A percentile compares a stretch with the other conserved stretches of the same genome.
These are phyloP conservation scores for Mallotus japonicus DNA, from an alignment of 441 rosid genomes.

Conservation along the genomic window DNA sequence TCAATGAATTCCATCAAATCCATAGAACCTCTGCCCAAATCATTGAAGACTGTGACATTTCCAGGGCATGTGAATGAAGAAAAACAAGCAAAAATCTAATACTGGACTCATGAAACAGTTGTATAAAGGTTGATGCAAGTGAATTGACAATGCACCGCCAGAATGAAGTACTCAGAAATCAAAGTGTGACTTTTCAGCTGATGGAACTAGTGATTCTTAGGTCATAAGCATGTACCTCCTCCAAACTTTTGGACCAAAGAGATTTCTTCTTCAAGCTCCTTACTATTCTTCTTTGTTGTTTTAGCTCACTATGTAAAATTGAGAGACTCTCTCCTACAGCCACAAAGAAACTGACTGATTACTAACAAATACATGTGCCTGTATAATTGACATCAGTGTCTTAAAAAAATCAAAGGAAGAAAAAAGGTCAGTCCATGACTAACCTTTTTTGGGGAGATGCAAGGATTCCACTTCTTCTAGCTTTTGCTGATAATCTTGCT, in stretches of 20 bases:
- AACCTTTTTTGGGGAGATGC: conserved; percentile 74
- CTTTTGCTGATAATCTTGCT: conserved; percentile 64
- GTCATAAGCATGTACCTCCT: conserved; percentile 49
- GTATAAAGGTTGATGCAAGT: not conserved
- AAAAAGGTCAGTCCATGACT: conserved; percentile 16
- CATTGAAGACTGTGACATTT: not conserved
- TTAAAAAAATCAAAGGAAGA: conserved; percentile 24
- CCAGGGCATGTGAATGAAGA: not conserved
- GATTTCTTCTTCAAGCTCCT: conserved; percentile 56
- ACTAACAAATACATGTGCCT: conserved; percentile 2
- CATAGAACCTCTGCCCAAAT: not conserved
- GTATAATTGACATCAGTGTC: conserved; percentile 2
- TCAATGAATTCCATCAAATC: no score
- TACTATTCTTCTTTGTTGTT: conserved; percentile 70
- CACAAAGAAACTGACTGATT: conserved; percentile 20
- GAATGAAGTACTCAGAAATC: not conserved
- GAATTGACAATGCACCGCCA: not conserved
- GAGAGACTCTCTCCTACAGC: conserved; percentile 65
- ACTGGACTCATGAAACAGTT: not conserved
- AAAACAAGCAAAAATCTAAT: not conserved
- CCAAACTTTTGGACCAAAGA: conserved; percentile 67
- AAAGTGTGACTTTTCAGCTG: conserved; percentile 11
- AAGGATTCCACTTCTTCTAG: conserved; percentile 66
- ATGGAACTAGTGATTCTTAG: conserved; percentile 12
- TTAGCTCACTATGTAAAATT: conserved; percentile 61